phyloP scores from a whole-genome alignment of 345 rosid species.

The Mangifera indica region DNA sequence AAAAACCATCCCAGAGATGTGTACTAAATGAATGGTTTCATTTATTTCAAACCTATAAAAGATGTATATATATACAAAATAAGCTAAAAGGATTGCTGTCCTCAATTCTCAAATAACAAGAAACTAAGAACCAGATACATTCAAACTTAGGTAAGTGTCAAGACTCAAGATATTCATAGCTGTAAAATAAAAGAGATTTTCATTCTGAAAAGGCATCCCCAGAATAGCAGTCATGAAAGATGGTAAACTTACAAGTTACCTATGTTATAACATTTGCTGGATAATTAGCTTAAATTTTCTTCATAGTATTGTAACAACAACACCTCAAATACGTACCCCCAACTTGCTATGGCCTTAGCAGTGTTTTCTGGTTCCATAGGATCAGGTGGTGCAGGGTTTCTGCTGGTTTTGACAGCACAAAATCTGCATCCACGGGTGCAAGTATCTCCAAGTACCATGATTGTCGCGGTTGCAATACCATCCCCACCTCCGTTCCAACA shows the following conservation, averaged over 20 bases:
- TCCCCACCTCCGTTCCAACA: slow-evolving; percentile 99
- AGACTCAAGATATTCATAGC: not conserved
- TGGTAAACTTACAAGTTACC: not conserved
- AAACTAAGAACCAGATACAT: not conserved
- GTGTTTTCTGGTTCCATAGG: slow-evolving; percentile 94
- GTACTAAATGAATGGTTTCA: not conserved
- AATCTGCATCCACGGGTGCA: slow-evolving; percentile 99
- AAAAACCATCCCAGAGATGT: not conserved
- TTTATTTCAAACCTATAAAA: too few relatives aligned
- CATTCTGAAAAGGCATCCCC: not conserved
- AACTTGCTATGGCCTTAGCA: slow-evolving; percentile 80
- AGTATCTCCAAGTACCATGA: slow-evolving; percentile 96
- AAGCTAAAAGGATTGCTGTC: not conserved
- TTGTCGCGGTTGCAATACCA: slow-evolving; percentile 94
- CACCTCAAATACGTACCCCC: slow-evolving; percentile 63
- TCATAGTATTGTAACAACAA: not conserved
- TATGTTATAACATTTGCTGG: not conserved
- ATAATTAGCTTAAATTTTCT: not conserved
- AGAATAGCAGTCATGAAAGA: not conserved
- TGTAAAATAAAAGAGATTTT: not conserved
- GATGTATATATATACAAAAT: too few relatives aligned
- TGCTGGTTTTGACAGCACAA: slow-evolving; percentile 97
- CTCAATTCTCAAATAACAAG: not conserved
- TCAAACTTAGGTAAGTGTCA: not conserved
- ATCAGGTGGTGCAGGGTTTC: slow-evolving; percentile 88